A percentile compares a stretch with the other conserved stretches of the same genome.
phyloP scores from a whole-genome alignment of 2,329 filamentous ascomycete genomes.

The Coniella vitis region DNA sequence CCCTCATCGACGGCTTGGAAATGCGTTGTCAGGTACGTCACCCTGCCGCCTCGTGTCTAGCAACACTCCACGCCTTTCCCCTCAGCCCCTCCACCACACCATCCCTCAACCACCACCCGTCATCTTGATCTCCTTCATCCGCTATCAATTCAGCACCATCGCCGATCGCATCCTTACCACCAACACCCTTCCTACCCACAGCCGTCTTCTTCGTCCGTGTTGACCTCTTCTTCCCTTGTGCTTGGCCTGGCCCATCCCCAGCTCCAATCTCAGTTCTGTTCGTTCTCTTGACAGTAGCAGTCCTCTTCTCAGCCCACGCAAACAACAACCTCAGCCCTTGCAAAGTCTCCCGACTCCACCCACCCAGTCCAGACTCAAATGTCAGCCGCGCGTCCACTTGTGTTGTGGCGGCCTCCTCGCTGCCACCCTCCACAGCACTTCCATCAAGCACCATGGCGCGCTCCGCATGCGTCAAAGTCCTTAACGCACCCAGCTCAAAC shows the following conservation, averaged over 20 bases:
- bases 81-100: conserved; percentile 49
- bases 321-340: conserved; percentile 47
- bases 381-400: conserved; percentile 66
- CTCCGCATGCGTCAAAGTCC: conserved; percentile 57
- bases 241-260: no score
- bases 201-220: no score
- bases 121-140: conserved; percentile 15
- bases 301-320: conserved; percentile 46
- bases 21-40: no score
- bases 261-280: no score
- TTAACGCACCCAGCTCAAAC: conserved; percentile 54
- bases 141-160: conserved; percentile 17
- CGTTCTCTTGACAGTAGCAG: no score
- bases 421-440: conserved; percentile 38
- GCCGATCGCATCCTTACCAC: conserved; percentile 8
- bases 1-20: no score
- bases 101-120: conserved; percentile 49
- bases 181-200: no score
- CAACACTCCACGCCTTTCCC: conserved; percentile 47
- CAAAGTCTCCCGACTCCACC: conserved; percentile 34
- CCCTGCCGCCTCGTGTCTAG: conserved; percentile 30
- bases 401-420: conserved; percentile 31
- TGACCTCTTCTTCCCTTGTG: no score
- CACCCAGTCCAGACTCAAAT: conserved; percentile 46
- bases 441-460: conserved; percentile 53